Evolutionary conservation across 2,329 filamentous ascomycete species (phyloP), one percentile per base, ranked within the genome.

Genomic region (Hypoxylon sp.): DNA sequence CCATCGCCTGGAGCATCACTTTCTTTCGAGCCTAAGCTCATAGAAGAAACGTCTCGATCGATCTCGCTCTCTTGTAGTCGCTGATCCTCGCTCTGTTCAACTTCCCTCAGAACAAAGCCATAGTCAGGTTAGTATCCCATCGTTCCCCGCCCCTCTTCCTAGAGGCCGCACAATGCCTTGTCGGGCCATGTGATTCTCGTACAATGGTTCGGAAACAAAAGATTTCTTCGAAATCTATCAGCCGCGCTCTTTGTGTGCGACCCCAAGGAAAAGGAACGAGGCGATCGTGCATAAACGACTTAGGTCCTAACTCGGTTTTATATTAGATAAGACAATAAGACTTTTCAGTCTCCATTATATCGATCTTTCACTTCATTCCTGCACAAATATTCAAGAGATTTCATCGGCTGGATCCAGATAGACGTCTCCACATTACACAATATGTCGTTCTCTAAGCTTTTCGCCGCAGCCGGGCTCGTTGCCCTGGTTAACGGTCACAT

Each of bases 401-500:
- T 69, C 63, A 71, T 80, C 81, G 82, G 83, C 82, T 74, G 81
- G 82, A 79, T 82, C 81, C 80, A 66, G 50, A 66, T 63, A 79
- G 76, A 71, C 73, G 72, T 77, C 75, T 76, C 71, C 70, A 51
- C 17, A 37, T 72, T 82, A 79, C 82, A 84, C 82, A 88, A 80
- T 75, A 88, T 88, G 86, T 81, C 76, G 72, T 78, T 82, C 75
- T 77, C 82, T 59, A 86, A 85, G 75, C 78, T 84, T 72, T 75
- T 88, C 69, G 79, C 87, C 76, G 83, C 84, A 73, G 73, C 87
- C 68, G 86, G 88, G 77, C 79, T 94, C 76, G 85, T 86, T 73
- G 82, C 88, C 68, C 73, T 87, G 61, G 88, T 85, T 74, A 86
- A 88, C 55, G 93, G 92, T 48, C 96, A 98, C 80, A 91, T 98